Base-by-base conservation (phyloP, 768 basidiomycete species). In the Mycena rebaudengoi region DNA sequence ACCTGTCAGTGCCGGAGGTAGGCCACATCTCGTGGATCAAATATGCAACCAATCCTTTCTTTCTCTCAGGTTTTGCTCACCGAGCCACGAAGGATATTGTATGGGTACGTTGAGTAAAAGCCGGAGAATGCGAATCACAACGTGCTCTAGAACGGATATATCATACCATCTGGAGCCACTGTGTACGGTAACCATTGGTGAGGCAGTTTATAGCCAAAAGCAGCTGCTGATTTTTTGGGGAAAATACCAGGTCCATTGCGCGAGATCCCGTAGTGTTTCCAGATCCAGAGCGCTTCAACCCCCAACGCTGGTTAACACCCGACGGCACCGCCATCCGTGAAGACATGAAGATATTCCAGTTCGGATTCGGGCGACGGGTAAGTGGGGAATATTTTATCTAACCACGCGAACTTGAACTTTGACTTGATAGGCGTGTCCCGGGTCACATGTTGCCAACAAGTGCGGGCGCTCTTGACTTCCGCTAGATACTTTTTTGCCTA, bases 151-250 rank as follows among this genome's bases (percentile, higher is more conserved):
- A 73, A 80, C 45, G 79, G 81, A 21, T 83, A 83, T 56, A 65
- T 83, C 7, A 88, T 89, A 41, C 86, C 88, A 11, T 78, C 80
- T 64, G 88, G 88, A 2, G 79, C 88, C 1, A 83, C 82, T 10
- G 81, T 90, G 18, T 82, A 88, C 28, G 87, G 86, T 1, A 90
- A 88, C 65, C 81, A 85, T 20, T 89, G 88, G 88, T 85, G 62
- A 35, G 73, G 65, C 39, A n/a, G n/a, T 21, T 23, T 30, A 11
- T 20, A 1, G 10, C 18, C 1, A 39, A 21, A 33, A 25, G n/a
- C n/a, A n/a, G n/a, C n/a, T n/a, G n/a, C n/a, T n/a, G n/a, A n/a
- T n/a, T n/a, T n/a, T 33, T n/a, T n/a, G n/a, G n/a, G 37, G 13
- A 37, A 52, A 50, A 20, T 4, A 12, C 8, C 44, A 82, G 82